Conservation (phyloP, 2,329 filamentous ascomycete species). For the Aspergillus transmontanensis region DNA sequence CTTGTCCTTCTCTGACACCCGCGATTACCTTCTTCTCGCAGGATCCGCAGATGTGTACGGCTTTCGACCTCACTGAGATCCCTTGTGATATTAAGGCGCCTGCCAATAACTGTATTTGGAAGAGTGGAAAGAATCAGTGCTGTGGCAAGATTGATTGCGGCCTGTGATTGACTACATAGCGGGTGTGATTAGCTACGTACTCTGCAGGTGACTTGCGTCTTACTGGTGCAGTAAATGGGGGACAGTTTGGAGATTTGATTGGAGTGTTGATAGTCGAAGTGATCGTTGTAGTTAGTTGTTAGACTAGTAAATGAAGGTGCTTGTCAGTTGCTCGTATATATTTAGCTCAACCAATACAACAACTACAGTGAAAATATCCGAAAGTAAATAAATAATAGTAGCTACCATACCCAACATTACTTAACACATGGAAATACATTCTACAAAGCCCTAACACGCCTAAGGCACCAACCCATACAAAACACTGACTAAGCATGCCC, state of each 20-base stretch:
- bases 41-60: conserved; percentile 17
- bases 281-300: too few relatives aligned
- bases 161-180: not conserved
- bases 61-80: conserved; percentile 15
- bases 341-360: too few relatives aligned
- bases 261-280: not conserved
- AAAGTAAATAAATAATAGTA: too few relatives aligned
- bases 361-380: too few relatives aligned
- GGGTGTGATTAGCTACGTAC: not conserved
- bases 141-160: conserved; percentile 12
- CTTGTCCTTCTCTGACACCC: conserved; percentile 12
- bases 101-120: conserved; percentile 19
- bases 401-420: too few relatives aligned
- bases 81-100: conserved; percentile 13
- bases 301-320: not conserved
- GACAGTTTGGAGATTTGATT: not conserved
- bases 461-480: not conserved
- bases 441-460: not conserved
- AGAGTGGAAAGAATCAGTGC: conserved; percentile 12
- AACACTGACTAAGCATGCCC: not conserved
- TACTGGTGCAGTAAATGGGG: not conserved
- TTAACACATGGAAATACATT: too few relatives aligned
- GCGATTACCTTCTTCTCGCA: conserved; percentile 15
- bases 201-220: not conserved
- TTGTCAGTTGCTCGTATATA: too few relatives aligned